phyloP scores from a whole-genome alignment of 2,329 filamentous ascomycete genomes.

The Aspergillus sp. region DNA sequence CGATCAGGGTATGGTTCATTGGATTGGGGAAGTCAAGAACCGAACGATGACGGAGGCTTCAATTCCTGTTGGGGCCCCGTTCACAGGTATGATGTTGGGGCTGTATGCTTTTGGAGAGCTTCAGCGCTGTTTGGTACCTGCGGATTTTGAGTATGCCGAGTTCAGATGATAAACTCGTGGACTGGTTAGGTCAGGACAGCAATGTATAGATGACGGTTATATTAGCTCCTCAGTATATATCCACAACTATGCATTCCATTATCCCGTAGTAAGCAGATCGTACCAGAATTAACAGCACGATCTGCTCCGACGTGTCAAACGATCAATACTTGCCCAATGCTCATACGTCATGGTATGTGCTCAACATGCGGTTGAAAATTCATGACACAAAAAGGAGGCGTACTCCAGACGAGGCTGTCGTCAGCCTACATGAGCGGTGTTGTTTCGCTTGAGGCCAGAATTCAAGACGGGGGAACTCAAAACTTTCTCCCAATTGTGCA shows the following conservation, averaged over 20 bases:
- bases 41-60: slow-evolving; percentile 31
- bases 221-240: too few species aligned
- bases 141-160: slow-evolving; percentile 41
- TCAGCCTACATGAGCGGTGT: not conserved
- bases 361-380: too few species aligned
- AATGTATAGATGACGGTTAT: too few species aligned
- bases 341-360: too few species aligned
- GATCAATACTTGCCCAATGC: too few species aligned
- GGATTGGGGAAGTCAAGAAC: slow-evolving; percentile 32
- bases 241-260: too few species aligned
- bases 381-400: too few species aligned
- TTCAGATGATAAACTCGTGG: not conserved
- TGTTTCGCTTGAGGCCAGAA: slow-evolving; percentile 3
- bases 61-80: slow-evolving; percentile 41
- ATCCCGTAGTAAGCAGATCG: too few species aligned
- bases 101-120: slow-evolving; percentile 47
- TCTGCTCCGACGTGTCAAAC: too few species aligned
- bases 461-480: slow-evolving; percentile 17
- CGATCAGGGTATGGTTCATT: slow-evolving; percentile 10
- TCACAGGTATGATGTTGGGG: slow-evolving; percentile 49
- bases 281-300: too few species aligned
- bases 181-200: too few species aligned
- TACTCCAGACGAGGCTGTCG: too few species aligned
- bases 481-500: slow-evolving; percentile 43
- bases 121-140: slow-evolving; percentile 41